Conservation (phyloP, 495 filamentous ascomycete species). For the Tuber calosporum region DNA sequence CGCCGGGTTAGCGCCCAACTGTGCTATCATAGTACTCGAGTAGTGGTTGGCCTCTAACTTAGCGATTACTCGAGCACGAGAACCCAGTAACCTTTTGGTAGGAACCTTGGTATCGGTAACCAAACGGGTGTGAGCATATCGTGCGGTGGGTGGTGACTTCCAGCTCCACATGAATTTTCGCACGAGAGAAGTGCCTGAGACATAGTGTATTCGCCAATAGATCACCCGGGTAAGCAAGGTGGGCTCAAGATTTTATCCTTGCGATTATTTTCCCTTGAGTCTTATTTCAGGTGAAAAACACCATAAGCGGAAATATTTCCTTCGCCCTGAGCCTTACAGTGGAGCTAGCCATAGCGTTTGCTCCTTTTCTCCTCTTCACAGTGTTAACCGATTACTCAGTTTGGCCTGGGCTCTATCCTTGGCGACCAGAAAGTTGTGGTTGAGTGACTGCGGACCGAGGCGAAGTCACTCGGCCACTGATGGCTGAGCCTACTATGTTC, state of each 20-base stretch:
- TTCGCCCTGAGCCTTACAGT: neutral
- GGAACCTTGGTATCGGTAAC: neutral
- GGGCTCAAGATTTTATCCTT: neutral
- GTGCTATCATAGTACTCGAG: too few species aligned
- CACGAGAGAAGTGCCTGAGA: neutral
- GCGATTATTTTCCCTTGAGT: neutral
- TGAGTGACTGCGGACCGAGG: neutral
- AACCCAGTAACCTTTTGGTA: neutral
- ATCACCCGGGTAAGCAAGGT: neutral
- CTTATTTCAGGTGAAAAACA: slow-evolving; percentile 2
- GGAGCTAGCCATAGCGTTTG: neutral
- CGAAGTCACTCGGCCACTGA: slow-evolving; percentile 5
- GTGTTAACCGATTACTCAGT: neutral
- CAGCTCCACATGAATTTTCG: neutral
- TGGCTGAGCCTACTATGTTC: neutral
- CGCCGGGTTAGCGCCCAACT: neutral
- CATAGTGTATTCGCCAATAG: neutral
- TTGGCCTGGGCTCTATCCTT: neutral
- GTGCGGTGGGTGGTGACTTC: neutral
- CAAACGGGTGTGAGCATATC: neutral
- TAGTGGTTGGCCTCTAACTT: neutral
- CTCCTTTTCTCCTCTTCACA: neutral
- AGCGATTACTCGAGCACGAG: neutral
- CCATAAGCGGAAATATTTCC: neutral
- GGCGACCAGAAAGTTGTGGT: neutral